phyloP scores from a whole-genome alignment of 495 filamentous ascomycete genomes.

The Penicillium daleae region DNA sequence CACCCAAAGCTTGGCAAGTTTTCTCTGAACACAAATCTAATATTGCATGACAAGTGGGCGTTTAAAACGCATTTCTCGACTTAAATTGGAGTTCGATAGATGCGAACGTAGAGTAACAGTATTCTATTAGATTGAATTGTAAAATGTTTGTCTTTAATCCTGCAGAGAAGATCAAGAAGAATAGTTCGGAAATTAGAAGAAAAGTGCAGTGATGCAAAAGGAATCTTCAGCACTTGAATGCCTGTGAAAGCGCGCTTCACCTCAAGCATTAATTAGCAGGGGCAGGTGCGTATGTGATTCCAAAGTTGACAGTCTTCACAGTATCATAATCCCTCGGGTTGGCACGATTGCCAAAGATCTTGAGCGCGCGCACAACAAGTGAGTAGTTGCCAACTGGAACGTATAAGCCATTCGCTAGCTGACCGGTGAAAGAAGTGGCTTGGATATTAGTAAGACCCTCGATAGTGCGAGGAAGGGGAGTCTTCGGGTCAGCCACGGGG shows the following conservation, averaged over 20 bases:
- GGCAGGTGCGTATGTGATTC: neutral
- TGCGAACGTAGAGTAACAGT: neutral
- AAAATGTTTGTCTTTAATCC: neutral
- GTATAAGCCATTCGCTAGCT: constrained; percentile 32
- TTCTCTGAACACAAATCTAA: too few species aligned
- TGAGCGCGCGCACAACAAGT: constrained; percentile 26
- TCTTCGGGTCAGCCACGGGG: neutral
- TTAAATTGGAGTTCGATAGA: neutral
- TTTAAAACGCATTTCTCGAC: neutral
- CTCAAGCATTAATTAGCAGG: neutral
- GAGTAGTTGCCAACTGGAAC: constrained; percentile 33
- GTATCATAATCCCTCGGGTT: constrained; percentile 22
- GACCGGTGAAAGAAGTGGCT: constrained; percentile 15
- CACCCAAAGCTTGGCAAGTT: too few species aligned
- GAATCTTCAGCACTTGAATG: too few species aligned
- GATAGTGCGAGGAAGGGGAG: neutral
- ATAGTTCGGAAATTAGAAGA: too few species aligned
- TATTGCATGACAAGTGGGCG: too few species aligned
- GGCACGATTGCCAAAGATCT: constrained; percentile 25
- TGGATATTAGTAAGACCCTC: neutral
- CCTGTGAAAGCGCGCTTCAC: neutral
- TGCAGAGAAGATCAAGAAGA: neutral
- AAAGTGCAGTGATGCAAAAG: too few species aligned
- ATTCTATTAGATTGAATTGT: neutral
- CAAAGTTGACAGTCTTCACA: constrained; percentile 20